phyloP scores from a whole-genome alignment of 257 asterid species.

The Cruciata laevipes region DNA sequence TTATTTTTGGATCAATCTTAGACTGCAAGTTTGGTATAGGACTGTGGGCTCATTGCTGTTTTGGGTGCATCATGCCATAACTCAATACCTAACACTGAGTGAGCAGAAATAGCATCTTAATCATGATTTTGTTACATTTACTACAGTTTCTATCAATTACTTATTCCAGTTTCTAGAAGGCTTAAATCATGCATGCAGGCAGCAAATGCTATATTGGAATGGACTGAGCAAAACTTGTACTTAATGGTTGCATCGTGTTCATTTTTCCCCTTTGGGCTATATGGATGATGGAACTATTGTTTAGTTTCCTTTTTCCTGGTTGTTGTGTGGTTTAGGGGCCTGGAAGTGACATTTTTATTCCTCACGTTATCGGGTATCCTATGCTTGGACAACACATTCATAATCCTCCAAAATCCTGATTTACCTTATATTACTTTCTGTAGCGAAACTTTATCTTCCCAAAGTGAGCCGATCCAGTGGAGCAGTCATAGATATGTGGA shows the following conservation, averaged over 20 bases:
- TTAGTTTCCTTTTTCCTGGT: background rate
- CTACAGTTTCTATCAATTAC: background rate
- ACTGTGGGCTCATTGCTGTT: background rate
- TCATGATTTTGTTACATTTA: no score
- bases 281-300: background rate
- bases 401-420: background rate
- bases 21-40: background rate
- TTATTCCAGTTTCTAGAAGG: conserved; percentile 1
- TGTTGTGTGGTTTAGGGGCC: background rate
- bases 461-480: conserved; percentile 67
- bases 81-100: background rate
- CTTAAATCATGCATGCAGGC: background rate
- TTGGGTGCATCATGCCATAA: conserved; percentile 2
- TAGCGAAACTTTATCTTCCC: conserved; percentile 90
- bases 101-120: background rate
- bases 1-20: conserved; percentile 1
- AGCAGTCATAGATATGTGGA: conserved; percentile 83
- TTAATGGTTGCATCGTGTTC: background rate
- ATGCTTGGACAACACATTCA: background rate
- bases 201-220: background rate
- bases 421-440: conserved; percentile 18
- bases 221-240: background rate
- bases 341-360: background rate
- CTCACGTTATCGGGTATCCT: background rate
- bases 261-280: no score